Evolutionary conservation across 768 basidiomycete genomes (phyloP), one percentile per base, ranked within the genome.

Genomic region (Leccinellum luteum): DNA sequence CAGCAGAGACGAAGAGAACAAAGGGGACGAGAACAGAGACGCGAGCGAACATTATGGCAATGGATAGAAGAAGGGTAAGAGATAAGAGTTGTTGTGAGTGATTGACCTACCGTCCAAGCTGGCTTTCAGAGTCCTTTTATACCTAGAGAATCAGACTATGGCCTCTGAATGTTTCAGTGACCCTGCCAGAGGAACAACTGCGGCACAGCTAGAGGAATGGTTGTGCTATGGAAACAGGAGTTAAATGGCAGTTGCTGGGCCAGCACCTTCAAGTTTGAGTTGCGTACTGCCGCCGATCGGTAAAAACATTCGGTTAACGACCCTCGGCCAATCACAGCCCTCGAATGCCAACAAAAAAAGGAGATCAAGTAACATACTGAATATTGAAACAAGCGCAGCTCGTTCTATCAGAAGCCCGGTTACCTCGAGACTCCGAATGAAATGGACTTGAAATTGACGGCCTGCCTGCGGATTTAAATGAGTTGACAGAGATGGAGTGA

Each of bases 401-500:
- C 35, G 17, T 35, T 15, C 3, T 35, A 8, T n/a, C n/a, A n/a
- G n/a, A 17, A 35, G 35, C 15, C 6, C 34, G 15, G 15, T 35
- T 35, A 35, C 34, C 35, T 35, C 35, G 35, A 38, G 35, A 38
- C 17, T 38, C 35, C 3, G 35, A 8, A 38, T 38, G 35, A 38
- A 35, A 35, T 7, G 15, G 34, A 8, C 34, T 35, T 15, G 34
- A 8, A 25, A 25, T 25, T 25, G 25, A 25, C n/a, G n/a, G n/a
- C 27, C 28, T 28, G 74, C 30, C 30, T 30, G 30, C 30, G 30
- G 30, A 30, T 30, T 10, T 30, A 30, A 30, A 30, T 30, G 30
- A 9, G 30, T 1, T 30, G 30, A 30, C 28, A 30, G 30, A 10
- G 3, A 30, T 30, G 10, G 30, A 30, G 30, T 30, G 9, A 30